These are phyloP conservation scores for Carex arenaria DNA, from an alignment of 202 grass and related monocot species.

Conservation along the genomic window DNA sequence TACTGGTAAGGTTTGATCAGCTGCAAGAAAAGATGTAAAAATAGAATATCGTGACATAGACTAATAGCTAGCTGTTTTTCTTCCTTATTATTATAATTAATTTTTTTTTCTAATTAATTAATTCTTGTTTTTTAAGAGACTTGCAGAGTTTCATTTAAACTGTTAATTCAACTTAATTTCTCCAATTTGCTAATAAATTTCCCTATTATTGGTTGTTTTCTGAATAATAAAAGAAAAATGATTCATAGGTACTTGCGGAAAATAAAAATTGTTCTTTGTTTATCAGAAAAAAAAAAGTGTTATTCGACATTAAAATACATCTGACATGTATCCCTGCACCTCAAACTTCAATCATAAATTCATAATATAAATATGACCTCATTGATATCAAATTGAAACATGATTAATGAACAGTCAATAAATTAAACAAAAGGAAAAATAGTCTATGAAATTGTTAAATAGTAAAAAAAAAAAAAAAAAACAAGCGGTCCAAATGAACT, in stretches of 20 bases:
- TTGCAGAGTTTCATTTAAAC: not conserved
- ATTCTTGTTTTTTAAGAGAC: not conserved
- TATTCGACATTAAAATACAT: not conserved
- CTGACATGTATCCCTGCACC: not conserved
- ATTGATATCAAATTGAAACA: not conserved
- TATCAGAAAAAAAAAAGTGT: not conserved
- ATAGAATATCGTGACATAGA: conserved; percentile 12
- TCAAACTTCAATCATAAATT: not conserved
- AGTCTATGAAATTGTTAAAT: not conserved
- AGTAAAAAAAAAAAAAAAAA: not conserved
- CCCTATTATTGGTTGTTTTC: not conserved
- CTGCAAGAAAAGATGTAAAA: not conserved
- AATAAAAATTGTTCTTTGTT: not conserved
- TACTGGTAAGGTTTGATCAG: not conserved
- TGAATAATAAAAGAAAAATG: not conserved
- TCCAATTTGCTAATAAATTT: not conserved
- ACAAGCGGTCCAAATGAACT: not conserved
- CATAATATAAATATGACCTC: not conserved
- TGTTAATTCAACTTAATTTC: not conserved
- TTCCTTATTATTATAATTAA: not conserved
- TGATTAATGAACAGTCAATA: not conserved
- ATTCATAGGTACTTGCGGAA: not conserved
- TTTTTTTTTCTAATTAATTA: not conserved
- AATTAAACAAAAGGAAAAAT: not conserved
- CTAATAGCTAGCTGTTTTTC: not conserved